These are phyloP conservation scores for Nicotiana paniculata DNA, from an alignment of 257 asterid species.

Conservation along the genomic window DNA sequence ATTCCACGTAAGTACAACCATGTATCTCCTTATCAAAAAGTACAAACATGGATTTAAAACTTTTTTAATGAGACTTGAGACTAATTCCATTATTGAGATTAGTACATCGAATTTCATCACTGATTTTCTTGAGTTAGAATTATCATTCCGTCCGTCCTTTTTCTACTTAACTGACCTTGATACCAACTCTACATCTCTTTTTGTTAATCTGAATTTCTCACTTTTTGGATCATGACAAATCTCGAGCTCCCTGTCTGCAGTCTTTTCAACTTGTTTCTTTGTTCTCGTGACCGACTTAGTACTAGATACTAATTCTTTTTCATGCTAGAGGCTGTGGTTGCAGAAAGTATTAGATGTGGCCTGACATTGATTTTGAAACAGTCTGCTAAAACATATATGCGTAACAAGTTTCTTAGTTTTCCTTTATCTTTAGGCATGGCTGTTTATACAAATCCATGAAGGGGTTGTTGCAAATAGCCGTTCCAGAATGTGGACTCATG, in stretches of 20 bases:
- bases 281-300: neutral
- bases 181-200: neutral
- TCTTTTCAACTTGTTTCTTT: neutral
- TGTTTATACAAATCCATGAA: neutral
- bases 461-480: neutral
- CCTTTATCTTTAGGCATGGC: neutral
- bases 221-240: neutral
- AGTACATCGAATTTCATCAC: neutral
- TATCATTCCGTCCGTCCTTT: neutral
- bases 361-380: neutral
- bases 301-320: neutral
- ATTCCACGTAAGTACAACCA: constrained; percentile 72
- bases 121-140: neutral
- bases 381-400: neutral
- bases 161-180: neutral
- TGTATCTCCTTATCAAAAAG: constrained; percentile 16
- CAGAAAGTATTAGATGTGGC: neutral
- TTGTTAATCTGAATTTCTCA: neutral
- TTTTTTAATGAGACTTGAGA: neutral
- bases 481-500: neutral
- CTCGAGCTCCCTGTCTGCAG: neutral
- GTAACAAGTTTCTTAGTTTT: neutral
- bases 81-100: neutral
- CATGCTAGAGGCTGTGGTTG: neutral
- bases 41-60: constrained; percentile 4